phyloP scores from a whole-genome alignment of 2,329 filamentous ascomycete species.

The Alternaria brassicicola region DNA sequence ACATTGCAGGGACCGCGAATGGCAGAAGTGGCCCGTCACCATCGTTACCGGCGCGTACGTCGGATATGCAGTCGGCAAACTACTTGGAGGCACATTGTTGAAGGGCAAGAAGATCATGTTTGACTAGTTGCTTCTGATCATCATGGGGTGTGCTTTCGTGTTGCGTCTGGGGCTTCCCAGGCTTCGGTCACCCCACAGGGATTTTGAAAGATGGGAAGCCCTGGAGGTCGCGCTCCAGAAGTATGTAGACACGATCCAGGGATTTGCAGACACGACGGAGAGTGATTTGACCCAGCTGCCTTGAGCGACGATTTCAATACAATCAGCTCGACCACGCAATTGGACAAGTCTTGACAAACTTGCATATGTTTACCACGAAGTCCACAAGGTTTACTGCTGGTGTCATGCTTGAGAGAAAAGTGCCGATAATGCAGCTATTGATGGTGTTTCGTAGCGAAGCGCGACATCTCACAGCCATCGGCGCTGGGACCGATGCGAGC shows the following conservation, averaged over 20 bases:
- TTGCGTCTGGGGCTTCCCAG: background rate
- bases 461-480: background rate
- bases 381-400: too few species aligned
- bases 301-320: background rate
- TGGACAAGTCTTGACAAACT: background rate
- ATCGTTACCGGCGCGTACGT: slow-evolving; percentile 82
- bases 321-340: background rate
- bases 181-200: background rate
- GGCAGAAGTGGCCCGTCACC: slow-evolving; percentile 97
- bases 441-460: background rate
- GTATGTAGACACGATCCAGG: too few species aligned
- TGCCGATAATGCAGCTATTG: background rate
- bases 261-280: background rate
- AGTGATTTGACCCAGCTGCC: background rate
- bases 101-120: slow-evolving; percentile 56
- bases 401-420: background rate
- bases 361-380: background rate
- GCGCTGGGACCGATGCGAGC: slow-evolving; percentile 25
- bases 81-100: slow-evolving; percentile 59
- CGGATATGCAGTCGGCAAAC: slow-evolving; percentile 75
- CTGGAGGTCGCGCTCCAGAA: too few species aligned
- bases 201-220: too few species aligned
- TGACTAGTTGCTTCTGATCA: slow-evolving; percentile 31
- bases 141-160: background rate
- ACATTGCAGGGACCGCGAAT: slow-evolving; percentile 78